Evolutionary conservation across 164 flowering plant species (phyloP), one percentile per base, ranked within the genome.

Genomic region (Cinnamomum micranthum): DNA sequence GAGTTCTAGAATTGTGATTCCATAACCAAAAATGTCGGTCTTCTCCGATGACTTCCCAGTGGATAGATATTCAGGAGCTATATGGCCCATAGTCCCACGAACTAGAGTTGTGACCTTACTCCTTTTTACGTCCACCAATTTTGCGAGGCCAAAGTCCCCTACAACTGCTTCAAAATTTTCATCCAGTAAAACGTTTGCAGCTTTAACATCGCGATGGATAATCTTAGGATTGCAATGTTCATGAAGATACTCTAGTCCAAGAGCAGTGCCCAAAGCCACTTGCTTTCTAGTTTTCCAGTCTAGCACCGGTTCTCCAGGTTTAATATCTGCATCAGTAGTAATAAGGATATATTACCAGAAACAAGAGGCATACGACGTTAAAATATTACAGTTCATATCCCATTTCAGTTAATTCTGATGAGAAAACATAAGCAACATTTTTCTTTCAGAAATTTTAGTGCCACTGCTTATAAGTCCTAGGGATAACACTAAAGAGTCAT

Each of bases 51-150:
- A 92, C 78, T 90, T 89, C 68, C 98, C 98, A 9, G 98, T 93
- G 68, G 97, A 92, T 77, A 93, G 76, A 81, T 93, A 93, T 75
- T 93, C 98, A 17, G 97, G 98, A 31, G 98, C 98, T 64, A 93
- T 93, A 79, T 93, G 98, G 55, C 98, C 98, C 92, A 93, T 92
- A 28, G 97, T 93, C 55, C 98, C 98, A 59, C 97, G 93, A 81
- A 93, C 93, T 81, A 87, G 90, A 70, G 95, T 91, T 7, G 96
- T 93, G 52, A 93, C 95, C 66, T 88, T 90, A 72, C 90, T 90
- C 79, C 85, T 85, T 50, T 90, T 81, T 71, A 89, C 92, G 77
- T 91, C 96, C 33, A 93, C 93, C 71, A 90, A 75, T 82, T 93
- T 89, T 35, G 98, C 94, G 72, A 93, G 74, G 69, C 98, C 98